Evolutionary conservation across 2,329 filamentous ascomycete genomes (phyloP), one percentile per base, ranked within the genome.

Genomic region (Ophiostoma montium): DNA sequence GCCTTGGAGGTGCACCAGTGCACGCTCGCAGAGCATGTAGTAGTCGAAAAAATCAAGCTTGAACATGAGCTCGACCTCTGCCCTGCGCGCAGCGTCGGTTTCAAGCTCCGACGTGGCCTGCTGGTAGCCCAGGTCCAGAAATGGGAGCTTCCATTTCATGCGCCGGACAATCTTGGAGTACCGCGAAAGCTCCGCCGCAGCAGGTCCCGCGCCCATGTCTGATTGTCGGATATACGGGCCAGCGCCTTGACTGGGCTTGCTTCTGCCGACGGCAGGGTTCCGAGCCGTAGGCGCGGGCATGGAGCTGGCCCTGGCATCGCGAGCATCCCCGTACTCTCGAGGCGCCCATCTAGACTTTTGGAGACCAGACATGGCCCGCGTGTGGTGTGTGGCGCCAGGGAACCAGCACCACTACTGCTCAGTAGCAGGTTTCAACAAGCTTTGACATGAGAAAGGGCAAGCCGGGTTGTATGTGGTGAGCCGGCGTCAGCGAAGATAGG

Each of bases 11-110:
- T 81, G 74, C 1, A 84, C 79, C 8, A 86, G 68, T 0, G 80
- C 81, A 30, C 83, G 76, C 63, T 87, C 83, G 7, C 86, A 72
- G 33, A 84, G 71, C 47, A 78, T 76, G 65, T 86, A 86, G 61
- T 82, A 86, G 58, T 87, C 83, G 63, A 84, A 80, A 54, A 86
- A 87, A 58, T 86, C 83, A 8, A 86, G 71, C 61, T 86, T 86
- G 67, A 86, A 86, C 70, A 85, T 85, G 15, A 76, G 70, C 61
- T 82, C 77, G 0, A 74, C 74, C 54, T 75, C 71, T 11, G 61
- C 58, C 10, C n/a, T 35, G 21, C 61, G 60, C 18, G 59, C 57
- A 0, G 62, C 57, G 36, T 59, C 63, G 19, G 16, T 11, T 9
- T 15, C 31, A 6, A 23, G 35, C 15, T n/a, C 13, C 13, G 43